These are phyloP conservation scores for Xanthoparmelia taractica DNA, from an alignment of 495 filamentous ascomycete species.

Conservation along the genomic window DNA sequence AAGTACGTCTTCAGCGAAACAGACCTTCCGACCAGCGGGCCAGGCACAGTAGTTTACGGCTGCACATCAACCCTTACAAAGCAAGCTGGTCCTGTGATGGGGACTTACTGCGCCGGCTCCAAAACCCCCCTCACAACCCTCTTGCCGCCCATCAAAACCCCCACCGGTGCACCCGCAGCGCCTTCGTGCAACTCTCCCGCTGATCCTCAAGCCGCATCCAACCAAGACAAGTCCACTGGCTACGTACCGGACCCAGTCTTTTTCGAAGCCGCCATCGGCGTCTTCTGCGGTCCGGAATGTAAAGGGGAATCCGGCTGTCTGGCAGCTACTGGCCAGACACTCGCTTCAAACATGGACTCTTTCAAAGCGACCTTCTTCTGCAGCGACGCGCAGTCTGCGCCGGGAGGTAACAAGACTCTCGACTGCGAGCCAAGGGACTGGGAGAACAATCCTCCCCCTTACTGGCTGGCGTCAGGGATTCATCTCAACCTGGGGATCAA, in stretches of 20 bases:
- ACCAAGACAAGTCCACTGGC: background rate
- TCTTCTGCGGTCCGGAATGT: background rate
- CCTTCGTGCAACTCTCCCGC: background rate
- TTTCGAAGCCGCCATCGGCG: slow-evolving; percentile 6
- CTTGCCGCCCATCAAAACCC: background rate
- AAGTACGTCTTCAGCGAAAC: background rate
- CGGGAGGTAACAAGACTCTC: background rate
- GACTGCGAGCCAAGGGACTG: background rate
- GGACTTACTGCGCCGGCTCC: background rate
- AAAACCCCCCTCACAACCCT: background rate
- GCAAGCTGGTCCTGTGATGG: too few relatives aligned
- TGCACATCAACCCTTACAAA: background rate
- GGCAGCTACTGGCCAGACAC: background rate
- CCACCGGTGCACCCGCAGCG: background rate
- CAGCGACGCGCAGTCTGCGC: background rate
- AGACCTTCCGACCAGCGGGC: background rate
- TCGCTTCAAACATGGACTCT: background rate
- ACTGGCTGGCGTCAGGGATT: background rate
- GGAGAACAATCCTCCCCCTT: background rate
- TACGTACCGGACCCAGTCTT: background rate
- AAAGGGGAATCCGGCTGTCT: background rate
- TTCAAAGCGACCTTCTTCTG: background rate
- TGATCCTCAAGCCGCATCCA: background rate
- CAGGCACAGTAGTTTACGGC: background rate
- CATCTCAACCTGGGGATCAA: background rate